Evolutionary conservation across 176 grass and related monocot genomes (phyloP).

Genomic region (Carex parvula): DNA sequence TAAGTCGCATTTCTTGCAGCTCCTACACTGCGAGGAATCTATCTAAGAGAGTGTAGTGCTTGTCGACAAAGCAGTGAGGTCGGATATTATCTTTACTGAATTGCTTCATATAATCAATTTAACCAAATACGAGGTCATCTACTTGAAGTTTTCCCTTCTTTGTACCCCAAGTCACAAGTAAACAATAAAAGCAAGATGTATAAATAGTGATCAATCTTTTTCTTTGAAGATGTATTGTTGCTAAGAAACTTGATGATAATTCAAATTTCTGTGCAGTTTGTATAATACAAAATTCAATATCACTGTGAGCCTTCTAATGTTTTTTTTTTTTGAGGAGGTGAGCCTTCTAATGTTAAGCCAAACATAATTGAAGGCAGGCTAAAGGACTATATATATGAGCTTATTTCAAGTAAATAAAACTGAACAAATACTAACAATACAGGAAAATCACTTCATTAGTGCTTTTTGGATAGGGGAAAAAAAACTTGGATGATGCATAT

Average conservation of each 20-base stretch:
- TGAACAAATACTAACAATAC: not conserved
- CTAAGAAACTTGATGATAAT: not conserved
- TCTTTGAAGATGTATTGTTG: not conserved
- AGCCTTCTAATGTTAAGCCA: not conserved
- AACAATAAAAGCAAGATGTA: not conserved
- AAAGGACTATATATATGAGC: not conserved
- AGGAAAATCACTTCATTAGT: not conserved
- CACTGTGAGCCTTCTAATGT: not conserved
- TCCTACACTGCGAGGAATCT: conserved; percentile 91
- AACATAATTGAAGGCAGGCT: not conserved
- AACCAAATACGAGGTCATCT: not conserved
- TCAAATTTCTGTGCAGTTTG: not conserved
- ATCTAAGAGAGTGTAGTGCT: conserved; percentile 65
- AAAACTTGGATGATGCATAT: not conserved
- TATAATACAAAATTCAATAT: not conserved
- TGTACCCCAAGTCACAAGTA: not conserved
- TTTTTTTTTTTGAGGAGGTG: not conserved
- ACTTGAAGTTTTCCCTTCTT: not conserved
- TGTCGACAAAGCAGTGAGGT: conserved; percentile 85
- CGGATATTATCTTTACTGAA: conserved; percentile 13
- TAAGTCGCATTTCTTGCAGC: conserved; percentile 43
- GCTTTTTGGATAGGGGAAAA: not conserved
- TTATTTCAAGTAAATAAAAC: not conserved
- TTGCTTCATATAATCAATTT: conserved; percentile 4
- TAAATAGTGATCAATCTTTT: not conserved